Base-by-base conservation (phyloP, 139 green algal genomes). In the Chlamydomonas applanata region DNA sequence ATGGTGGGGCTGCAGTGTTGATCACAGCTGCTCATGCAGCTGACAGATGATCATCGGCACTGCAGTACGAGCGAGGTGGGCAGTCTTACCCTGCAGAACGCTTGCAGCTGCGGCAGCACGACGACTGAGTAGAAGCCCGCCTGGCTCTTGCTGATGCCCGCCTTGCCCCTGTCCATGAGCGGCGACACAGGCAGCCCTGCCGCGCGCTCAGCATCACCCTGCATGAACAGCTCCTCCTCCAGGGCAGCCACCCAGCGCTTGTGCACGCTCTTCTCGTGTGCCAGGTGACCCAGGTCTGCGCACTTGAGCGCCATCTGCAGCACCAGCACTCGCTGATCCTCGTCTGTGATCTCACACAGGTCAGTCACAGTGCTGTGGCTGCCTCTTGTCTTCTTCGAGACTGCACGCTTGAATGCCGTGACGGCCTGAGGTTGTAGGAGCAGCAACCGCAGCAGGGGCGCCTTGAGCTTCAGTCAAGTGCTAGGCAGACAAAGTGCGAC, bases 151-250 rank as follows among this genome's bases (percentile, higher is more conserved):
- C 69, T 85, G 71, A 87, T 74, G 62, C 85, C 85, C 5, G 69
- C 56, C 60, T 90, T 87, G 44, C 34, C 25, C 5, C 82, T 69
- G 73, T 90, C 78, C 72, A 91, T 89, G 14, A 91, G 79, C 13
- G 83, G 83, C n/a, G 79, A 87, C 20, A 89, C 75, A 27, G 71
- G 40, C 22, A 89, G 73, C 24, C 78, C 75, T 57, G 70, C 29
- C 74, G 59, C 53, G n/a, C 44, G 30, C 77, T 83, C 81, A 0
- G 36, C 25, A 45, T 84, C 77, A n/a, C 77, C 74, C 74, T 84
- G 75, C 24, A 61, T 44, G 79, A 92, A 90, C 61, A 89, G 83
- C 76, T 92, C 87, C 75, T 90, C 85, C 59, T 89, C 80, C 62
- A 92, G 24, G 40, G 73, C 69, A 0, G 72, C 25, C 25, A 89